Base-by-base conservation (phyloP, 2,329 filamentous ascomycete genomes). In the Cryphonectria naterciae region DNA sequence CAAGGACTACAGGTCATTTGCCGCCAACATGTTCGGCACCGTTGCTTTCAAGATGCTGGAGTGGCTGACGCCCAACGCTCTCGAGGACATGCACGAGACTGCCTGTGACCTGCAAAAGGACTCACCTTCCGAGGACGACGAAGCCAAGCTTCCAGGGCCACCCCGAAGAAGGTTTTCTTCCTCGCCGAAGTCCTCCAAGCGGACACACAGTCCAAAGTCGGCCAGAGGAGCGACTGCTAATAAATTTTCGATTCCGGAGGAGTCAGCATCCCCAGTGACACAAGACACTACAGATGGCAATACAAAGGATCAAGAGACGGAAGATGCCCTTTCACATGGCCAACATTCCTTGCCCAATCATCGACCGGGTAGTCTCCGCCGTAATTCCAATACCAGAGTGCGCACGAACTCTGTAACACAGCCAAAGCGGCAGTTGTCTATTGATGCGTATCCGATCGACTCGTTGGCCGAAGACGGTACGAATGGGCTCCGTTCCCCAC, bases 1-100 rank as follows among this genome's bases (percentile, higher is more conserved):
- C 74, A 88, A 86, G 72, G 88, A 90, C 73, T 85, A 89, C 74
- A 83, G 88, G 7, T 89, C 88, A 0, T 89, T 90, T 75, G 85
- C 88, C 10, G 87, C 87, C 8, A 90, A 90, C 73, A 81, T 91
- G 10, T 91, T 92, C 75, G 88, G 86, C 8, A 91, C 89, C 0
- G 87, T 87, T 15, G 86, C 90, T 15, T 89, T 92, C 78, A 91
- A 89, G 75, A 92, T 92, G 88, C 76, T 92, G 4, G 90, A 92
- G 77, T 92, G 89, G 89, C 80, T 92, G n/a, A 89, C 89, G 1
- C 89, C 89, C 0, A 83, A 84, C 68, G 85, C 84, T n/a, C 77
- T 89, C 4, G 83, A 85, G 28, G 81, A 82, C 13, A 84, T 89
- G 79, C 81, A 83, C 0, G 76, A 81, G 22, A 83, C 81, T 66